These are phyloP conservation scores for Wickerhamiella sergipiensis DNA, from an alignment of 805 yeast genomes.

Conservation along the genomic window DNA sequence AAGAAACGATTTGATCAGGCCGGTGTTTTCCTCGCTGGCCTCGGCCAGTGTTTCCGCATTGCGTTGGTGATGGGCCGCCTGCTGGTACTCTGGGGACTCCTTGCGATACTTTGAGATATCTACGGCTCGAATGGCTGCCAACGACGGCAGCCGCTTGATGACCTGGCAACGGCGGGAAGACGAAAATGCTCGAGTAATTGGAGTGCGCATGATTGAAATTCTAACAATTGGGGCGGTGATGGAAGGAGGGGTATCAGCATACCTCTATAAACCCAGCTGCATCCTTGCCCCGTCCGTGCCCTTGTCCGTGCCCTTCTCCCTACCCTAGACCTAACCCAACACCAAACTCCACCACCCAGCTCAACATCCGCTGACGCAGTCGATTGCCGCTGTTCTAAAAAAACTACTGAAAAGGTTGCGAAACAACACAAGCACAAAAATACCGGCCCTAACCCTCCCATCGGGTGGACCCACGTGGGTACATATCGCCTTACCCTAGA, in stretches of 20 bases:
- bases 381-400: too few species aligned
- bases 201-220: background rate
- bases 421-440: background rate
- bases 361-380: too few species aligned
- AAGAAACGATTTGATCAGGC: constrained; percentile 25
- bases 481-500: background rate
- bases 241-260: background rate
- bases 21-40: constrained; percentile 2
- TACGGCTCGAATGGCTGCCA: constrained; percentile 22
- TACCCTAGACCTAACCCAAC: too few species aligned
- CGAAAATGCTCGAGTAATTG: background rate
- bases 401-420: too few species aligned
- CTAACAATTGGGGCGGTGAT: background rate
- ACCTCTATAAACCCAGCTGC: background rate
- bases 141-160: constrained; percentile 18
- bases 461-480: background rate
- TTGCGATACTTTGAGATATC: constrained; percentile 21
- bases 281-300: background rate
- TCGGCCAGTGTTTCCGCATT: constrained; percentile 2
- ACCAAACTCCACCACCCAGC: too few species aligned
- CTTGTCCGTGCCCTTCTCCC: too few species aligned
- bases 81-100: constrained; percentile 13
- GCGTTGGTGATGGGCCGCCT: background rate
- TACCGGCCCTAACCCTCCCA: background rate
- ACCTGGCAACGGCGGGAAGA: background rate